These are phyloP conservation scores for Posidonia australis DNA, from an alignment of 106 monocot genomes.

Conservation along the genomic window DNA sequence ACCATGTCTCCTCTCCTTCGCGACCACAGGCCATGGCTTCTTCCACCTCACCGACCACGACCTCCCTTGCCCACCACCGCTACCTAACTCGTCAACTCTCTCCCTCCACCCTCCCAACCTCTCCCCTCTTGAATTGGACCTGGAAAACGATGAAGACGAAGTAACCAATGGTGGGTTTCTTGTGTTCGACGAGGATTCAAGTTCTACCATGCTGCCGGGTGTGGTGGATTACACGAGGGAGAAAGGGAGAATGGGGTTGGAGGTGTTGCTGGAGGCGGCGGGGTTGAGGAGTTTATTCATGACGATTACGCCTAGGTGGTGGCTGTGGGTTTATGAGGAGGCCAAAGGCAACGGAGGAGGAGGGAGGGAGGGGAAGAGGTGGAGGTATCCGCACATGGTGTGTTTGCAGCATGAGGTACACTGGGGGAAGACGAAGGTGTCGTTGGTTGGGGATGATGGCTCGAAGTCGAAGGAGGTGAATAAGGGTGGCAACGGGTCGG, in stretches of 20 bases:
- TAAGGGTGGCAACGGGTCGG: too few species aligned
- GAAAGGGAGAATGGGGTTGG: slow-evolving; percentile 29
- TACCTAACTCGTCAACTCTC: slow-evolving; percentile 13
- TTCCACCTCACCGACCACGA: slow-evolving; percentile 45
- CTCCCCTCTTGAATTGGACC: slow-evolving; percentile 16
- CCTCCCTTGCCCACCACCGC: slow-evolving; percentile 27
- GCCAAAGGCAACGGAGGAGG: not conserved
- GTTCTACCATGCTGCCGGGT: not conserved
- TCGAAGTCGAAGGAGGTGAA: too few species aligned
- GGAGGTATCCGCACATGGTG: too few species aligned
- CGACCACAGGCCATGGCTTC: slow-evolving; percentile 24
- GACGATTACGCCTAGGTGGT: slow-evolving; percentile 16
- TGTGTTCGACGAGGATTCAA: slow-evolving; percentile 14
- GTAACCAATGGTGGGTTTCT: not conserved
- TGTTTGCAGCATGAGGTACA: too few species aligned
- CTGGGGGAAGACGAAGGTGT: too few species aligned
- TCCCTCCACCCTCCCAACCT: not conserved
- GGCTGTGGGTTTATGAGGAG: slow-evolving; percentile 27
- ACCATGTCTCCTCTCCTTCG: slow-evolving; percentile 15
- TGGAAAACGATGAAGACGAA: slow-evolving; percentile 6
- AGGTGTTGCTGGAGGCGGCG: slow-evolving; percentile 14
- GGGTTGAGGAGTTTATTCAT: slow-evolving; percentile 13
- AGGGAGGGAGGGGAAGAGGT: slow-evolving; percentile 8
- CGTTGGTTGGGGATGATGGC: slow-evolving; percentile 27
- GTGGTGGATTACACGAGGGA: slow-evolving; percentile 9